Evolutionary conservation across 2,329 filamentous ascomycete genomes (phyloP).

Genomic region (Fusarium lyarnte): DNA sequence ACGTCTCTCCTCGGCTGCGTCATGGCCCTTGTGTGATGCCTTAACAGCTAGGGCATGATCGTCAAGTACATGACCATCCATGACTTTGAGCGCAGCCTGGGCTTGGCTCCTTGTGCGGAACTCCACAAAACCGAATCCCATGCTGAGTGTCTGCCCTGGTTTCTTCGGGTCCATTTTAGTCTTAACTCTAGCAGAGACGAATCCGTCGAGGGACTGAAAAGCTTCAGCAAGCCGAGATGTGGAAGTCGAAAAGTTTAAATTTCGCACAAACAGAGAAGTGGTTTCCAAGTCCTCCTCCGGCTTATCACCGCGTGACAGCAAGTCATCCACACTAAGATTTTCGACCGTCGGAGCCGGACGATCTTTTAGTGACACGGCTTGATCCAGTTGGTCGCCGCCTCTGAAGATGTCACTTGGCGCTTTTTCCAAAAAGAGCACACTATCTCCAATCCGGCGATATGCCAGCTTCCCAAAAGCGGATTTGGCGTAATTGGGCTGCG

Average conservation of each 20-base stretch:
- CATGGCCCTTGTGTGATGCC: slow-evolving; percentile 84
- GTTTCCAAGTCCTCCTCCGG: slow-evolving; percentile 67
- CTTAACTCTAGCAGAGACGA: slow-evolving; percentile 89
- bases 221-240: slow-evolving; percentile 77
- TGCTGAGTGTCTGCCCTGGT: slow-evolving; percentile 86
- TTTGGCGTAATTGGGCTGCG: slow-evolving; percentile 80
- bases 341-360: slow-evolving; percentile 55
- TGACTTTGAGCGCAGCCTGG: slow-evolving; percentile 79
- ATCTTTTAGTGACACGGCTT: slow-evolving; percentile 46
- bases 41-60: slow-evolving; percentile 86
- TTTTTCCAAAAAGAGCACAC: slow-evolving; percentile 91
- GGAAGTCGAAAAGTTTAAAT: slow-evolving; percentile 91
- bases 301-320: slow-evolving; percentile 68
- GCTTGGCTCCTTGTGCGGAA: slow-evolving; percentile 83
- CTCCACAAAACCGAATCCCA: slow-evolving; percentile 97
- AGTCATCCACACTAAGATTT: slow-evolving; percentile 74
- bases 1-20: slow-evolving; percentile 87
- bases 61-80: slow-evolving; percentile 90
- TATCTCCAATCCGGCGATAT: slow-evolving; percentile 91
- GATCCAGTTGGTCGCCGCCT: slow-evolving; percentile 44
- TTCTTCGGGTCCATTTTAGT: slow-evolving; percentile 94
- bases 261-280: slow-evolving; percentile 90
- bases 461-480: slow-evolving; percentile 85
- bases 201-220: slow-evolving; percentile 86
- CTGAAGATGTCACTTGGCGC: slow-evolving; percentile 84